Conservation (phyloP, 2,329 filamentous ascomycete species). For the Fusarium pilosicola region DNA sequence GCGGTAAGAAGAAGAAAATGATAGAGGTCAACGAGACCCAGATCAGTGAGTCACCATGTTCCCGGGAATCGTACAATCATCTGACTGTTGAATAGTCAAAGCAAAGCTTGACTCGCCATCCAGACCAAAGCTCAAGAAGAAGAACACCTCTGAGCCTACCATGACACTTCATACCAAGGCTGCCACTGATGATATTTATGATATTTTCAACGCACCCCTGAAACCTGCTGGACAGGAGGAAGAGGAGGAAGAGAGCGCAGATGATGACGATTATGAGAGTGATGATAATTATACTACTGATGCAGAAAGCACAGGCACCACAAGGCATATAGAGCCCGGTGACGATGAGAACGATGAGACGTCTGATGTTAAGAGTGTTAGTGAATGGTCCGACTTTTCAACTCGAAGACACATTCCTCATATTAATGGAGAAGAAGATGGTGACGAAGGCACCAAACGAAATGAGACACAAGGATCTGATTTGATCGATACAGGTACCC, state of each 20-base stretch:
- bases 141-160: slow-evolving; percentile 81
- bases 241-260: slow-evolving; percentile 56
- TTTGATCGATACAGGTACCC: slow-evolving; percentile 51
- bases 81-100: slow-evolving; percentile 72
- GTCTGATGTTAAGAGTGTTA: slow-evolving; percentile 71
- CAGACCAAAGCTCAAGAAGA: slow-evolving; percentile 84
- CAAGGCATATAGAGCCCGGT: slow-evolving; percentile 69
- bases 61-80: not conserved
- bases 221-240: slow-evolving; percentile 42
- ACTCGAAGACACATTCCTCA: slow-evolving; percentile 75
- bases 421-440: slow-evolving; percentile 47
- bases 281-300: slow-evolving; percentile 85
- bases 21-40: slow-evolving; percentile 92
- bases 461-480: slow-evolving; percentile 52
- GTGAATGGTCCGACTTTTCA: slow-evolving; percentile 91
- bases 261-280: slow-evolving; percentile 76
- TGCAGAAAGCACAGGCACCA: slow-evolving; percentile 84
- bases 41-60: slow-evolving; percentile 72
- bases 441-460: slow-evolving; percentile 41
- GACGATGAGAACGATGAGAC: slow-evolving; percentile 57
- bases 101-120: slow-evolving; percentile 92
- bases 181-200: slow-evolving; percentile 97
- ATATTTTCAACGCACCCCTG: slow-evolving; percentile 89
- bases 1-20: slow-evolving; percentile 76
- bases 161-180: slow-evolving; percentile 98